Percentiles rank a stretch among this genome's conserved stretches.
Conservation (phyloP, 306 rosid genomes). For the Benincasa hispida region DNA sequence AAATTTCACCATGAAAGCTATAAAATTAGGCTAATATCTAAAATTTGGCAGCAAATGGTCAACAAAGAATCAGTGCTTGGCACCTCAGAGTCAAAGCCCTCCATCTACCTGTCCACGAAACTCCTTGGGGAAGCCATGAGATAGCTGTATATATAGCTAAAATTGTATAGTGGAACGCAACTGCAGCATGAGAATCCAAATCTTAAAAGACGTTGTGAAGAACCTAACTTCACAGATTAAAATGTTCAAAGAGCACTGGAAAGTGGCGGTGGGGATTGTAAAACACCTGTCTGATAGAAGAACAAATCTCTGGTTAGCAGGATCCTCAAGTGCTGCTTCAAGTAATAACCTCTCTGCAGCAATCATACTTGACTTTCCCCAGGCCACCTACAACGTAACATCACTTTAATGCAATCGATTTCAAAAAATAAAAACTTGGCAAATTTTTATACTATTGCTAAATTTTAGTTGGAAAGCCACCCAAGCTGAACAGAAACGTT, state of each 20-base stretch:
- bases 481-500: not conserved
- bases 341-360: constrained; percentile 31
- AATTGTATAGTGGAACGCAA: constrained; percentile 94
- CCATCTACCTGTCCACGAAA: constrained; percentile 94
- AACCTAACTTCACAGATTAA: not conserved
- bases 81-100: constrained; percentile 41
- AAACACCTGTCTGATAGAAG: constrained; percentile 88
- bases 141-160: constrained; percentile 64
- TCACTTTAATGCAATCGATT: not conserved
- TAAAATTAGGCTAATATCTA: not conserved
- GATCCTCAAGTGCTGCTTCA: constrained; percentile 64
- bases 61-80: constrained; percentile 32
- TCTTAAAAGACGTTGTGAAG: constrained; percentile 10
- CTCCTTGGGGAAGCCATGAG: constrained; percentile 77
- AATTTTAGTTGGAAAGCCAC: not conserved
- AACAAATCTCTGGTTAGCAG: constrained; percentile 87
- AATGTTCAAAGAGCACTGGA: not conserved
- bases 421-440: not conserved
- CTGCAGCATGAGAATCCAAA: constrained; percentile 43
- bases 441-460: not conserved
- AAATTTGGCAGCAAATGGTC: constrained; percentile 10
- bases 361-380: constrained; percentile 50
- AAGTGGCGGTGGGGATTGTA: not conserved
- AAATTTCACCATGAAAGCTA: not conserved
- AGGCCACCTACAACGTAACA: constrained; percentile 23